Conservation (phyloP, 768 basidiomycete genomes). For the Amanita rimosa region DNA sequence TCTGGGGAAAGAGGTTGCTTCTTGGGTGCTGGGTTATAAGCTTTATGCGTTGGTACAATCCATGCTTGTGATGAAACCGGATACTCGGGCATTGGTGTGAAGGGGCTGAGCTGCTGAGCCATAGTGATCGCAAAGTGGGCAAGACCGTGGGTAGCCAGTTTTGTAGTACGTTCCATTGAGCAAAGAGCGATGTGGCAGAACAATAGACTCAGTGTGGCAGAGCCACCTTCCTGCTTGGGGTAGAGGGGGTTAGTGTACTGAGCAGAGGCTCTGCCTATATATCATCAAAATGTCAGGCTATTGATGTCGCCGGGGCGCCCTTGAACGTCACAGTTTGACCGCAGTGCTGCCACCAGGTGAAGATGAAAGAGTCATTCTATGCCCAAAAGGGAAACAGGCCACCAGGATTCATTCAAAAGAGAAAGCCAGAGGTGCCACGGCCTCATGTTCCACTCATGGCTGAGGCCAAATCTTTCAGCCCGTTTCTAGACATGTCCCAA, state of each 20-base stretch:
- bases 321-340: neutral
- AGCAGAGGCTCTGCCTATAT: neutral
- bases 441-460: neutral
- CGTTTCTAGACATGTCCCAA: neutral
- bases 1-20: slow-evolving; percentile 1
- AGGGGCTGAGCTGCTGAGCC: neutral
- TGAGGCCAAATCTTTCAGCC: neutral
- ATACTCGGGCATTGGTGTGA: neutral
- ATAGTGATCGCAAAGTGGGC: neutral
- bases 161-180: neutral
- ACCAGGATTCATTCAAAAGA: neutral
- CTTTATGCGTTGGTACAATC: neutral
- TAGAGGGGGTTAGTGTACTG: neutral
- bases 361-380: neutral
- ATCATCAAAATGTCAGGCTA: neutral
- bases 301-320: neutral
- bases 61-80: slow-evolving; percentile 2
- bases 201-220: neutral
- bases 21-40: neutral
- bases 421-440: neutral
- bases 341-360: neutral
- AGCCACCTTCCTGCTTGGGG: neutral
- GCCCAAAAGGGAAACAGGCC: neutral
- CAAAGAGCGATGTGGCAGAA: neutral
- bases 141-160: neutral